Evolutionary conservation across 2,329 filamentous ascomycete species (phyloP).

Genomic region (Claviceps fusiformis): DNA sequence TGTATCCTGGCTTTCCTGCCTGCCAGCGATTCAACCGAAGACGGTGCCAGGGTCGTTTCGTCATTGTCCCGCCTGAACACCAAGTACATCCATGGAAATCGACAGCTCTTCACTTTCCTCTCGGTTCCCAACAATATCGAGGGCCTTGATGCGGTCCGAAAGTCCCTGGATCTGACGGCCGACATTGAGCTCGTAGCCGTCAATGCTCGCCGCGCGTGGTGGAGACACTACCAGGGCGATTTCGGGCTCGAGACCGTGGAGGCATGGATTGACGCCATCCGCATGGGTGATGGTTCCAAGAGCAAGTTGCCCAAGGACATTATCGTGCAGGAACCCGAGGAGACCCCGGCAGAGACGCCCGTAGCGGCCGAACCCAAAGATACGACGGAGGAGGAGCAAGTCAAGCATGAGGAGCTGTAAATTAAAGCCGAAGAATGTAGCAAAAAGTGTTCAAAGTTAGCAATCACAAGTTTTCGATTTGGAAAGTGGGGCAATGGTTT

Average conservation of each 20-base stretch:
- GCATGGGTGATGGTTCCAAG: slow-evolving; percentile 76
- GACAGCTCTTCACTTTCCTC: slow-evolving; percentile 72
- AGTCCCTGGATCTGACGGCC: slow-evolving; percentile 42
- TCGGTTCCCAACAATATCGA: slow-evolving; percentile 45
- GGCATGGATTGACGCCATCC: slow-evolving; percentile 80
- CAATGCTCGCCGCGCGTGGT: slow-evolving; percentile 80
- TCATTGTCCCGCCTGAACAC: slow-evolving; percentile 60
- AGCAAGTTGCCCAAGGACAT: slow-evolving; percentile 51
- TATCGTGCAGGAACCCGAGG: slow-evolving; percentile 28
- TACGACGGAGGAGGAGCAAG: slow-evolving; percentile 16
- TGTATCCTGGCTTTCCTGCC: slow-evolving; percentile 70
- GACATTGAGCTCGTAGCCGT: slow-evolving; percentile 64
- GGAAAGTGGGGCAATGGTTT: too few relatives aligned
- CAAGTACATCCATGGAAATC: slow-evolving; percentile 55
- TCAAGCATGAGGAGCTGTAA: slow-evolving; percentile 37
- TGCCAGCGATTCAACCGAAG: slow-evolving; percentile 34
- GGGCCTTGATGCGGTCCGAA: slow-evolving; percentile 27
- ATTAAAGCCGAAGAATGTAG: neutral
- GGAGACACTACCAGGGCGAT: slow-evolving; percentile 54
- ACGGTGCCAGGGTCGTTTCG: slow-evolving; percentile 42
- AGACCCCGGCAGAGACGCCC: slow-evolving; percentile 8
- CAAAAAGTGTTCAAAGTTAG: neutral
- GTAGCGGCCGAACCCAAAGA: slow-evolving; percentile 11
- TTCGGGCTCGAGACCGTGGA: slow-evolving; percentile 54
- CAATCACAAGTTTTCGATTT: neutral